Conservation (phyloP, 2,329 filamentous ascomycete species). For the Cucurbitaria berberidis region DNA sequence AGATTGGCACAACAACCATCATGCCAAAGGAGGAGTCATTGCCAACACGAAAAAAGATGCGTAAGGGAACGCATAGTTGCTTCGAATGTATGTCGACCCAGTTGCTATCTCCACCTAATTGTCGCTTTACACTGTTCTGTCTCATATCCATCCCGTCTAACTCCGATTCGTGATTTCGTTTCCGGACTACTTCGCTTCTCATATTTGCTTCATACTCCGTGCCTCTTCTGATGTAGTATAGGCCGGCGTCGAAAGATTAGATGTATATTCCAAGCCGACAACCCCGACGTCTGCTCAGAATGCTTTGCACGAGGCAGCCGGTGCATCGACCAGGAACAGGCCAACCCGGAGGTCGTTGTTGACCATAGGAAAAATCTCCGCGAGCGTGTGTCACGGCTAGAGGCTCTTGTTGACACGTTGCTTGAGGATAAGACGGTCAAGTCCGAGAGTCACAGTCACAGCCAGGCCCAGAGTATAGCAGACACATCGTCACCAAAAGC, state of each 20-base stretch:
- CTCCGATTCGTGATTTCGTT: slow-evolving; percentile 1
- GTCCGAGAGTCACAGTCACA: slow-evolving; percentile 33
- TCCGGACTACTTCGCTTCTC: slow-evolving; percentile 2
- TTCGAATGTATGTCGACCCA: slow-evolving; percentile 50
- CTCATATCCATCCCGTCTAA: slow-evolving; percentile 6
- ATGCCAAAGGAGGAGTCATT: slow-evolving; percentile 48
- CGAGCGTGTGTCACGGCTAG: slow-evolving; percentile 51
- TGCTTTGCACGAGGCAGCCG: slow-evolving; percentile 54
- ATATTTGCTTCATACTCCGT: not conserved
- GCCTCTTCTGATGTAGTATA: slow-evolving; percentile 32
- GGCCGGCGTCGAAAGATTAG: slow-evolving; percentile 59
- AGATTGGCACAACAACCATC: slow-evolving; percentile 15
- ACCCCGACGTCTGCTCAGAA: slow-evolving; percentile 51
- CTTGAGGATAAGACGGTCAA: slow-evolving; percentile 45
- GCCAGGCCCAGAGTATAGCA: slow-evolving; percentile 25
- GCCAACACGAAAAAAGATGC: slow-evolving; percentile 50
- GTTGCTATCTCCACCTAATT: slow-evolving; percentile 6
- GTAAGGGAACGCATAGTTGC: slow-evolving; percentile 53
- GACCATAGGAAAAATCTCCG: slow-evolving; percentile 53
- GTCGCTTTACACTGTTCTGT: slow-evolving; percentile 5
- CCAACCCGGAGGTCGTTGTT: slow-evolving; percentile 48
- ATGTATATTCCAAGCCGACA: slow-evolving; percentile 53
- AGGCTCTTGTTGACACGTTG: slow-evolving; percentile 49
- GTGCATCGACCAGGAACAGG: slow-evolving; percentile 56
- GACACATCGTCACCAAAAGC: slow-evolving; percentile 40